Evolutionary conservation across 129 eudicot species (phyloP).

Genomic region (Mikania micrantha): DNA sequence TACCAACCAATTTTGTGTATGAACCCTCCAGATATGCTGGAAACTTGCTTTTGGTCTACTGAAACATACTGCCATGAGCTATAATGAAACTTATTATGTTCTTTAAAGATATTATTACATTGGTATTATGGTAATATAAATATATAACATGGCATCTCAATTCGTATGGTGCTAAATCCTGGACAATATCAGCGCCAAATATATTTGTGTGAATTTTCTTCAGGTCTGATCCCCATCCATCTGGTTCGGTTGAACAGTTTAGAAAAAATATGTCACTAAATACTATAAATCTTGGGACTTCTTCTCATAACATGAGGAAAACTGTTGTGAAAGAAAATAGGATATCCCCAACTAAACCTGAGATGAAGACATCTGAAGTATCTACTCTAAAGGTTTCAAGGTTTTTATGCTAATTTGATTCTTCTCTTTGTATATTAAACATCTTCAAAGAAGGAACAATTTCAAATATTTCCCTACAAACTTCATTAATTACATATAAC

Average conservation of each 20-base stretch:
- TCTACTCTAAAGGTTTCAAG: constrained; percentile 34
- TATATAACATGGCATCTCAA: no score
- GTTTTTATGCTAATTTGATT: constrained; percentile 19
- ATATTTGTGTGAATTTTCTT: constrained; percentile 7
- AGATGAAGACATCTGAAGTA: constrained; percentile 30
- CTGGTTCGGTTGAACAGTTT: constrained; percentile 25
- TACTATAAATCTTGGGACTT: constrained; percentile 22
- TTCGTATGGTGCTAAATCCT: neutral
- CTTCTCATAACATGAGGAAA: constrained; percentile 22
- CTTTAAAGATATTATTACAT: neutral
- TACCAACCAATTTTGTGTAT: neutral
- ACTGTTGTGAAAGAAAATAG: constrained; percentile 24
- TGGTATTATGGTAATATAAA: neutral
- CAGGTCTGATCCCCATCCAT: constrained; percentile 33
- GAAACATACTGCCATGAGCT: neutral
- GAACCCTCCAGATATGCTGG: constrained; percentile 12
- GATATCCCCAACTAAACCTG: constrained; percentile 32
- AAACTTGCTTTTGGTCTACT: neutral
- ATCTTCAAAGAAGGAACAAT: neutral
- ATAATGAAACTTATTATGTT: constrained; percentile 1
- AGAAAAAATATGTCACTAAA: constrained; percentile 30
- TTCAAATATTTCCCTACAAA: no score
- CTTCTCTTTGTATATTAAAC: neutral
- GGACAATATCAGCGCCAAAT: neutral
- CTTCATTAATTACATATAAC: no score